phyloP scores from a whole-genome alignment of 164 flowering plant genomes.

The Stephania cephalantha region DNA sequence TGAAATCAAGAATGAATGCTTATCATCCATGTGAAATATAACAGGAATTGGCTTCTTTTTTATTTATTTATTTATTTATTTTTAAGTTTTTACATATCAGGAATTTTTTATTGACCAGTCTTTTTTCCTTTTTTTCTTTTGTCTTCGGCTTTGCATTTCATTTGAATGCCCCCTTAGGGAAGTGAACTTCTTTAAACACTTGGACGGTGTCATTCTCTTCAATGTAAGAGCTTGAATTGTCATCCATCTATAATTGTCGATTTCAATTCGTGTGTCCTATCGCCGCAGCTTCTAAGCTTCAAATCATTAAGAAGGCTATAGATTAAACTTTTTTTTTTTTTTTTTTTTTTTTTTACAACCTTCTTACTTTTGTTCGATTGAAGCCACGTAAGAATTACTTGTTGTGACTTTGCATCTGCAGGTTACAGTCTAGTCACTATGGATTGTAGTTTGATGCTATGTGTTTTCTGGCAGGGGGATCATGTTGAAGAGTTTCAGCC shows the following conservation, averaged over 20 bases:
- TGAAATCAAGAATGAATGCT: too few species aligned
- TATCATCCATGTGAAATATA: too few species aligned
- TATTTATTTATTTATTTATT: too few species aligned
- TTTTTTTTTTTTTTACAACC: too few species aligned
- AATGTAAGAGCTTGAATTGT: background rate
- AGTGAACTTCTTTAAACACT: background rate
- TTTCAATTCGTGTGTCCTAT: background rate
- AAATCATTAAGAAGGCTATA: background rate
- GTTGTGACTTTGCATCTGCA: background rate
- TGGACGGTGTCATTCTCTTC: background rate
- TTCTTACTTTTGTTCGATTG: too few species aligned
- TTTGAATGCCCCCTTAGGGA: background rate
- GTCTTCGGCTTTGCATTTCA: background rate
- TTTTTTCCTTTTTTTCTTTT: too few species aligned
- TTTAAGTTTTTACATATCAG: too few species aligned
- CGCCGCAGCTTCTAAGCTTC: background rate
- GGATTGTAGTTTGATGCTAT: background rate
- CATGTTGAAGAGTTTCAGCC: constrained; percentile 85
- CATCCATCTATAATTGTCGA: background rate
- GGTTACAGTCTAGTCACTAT: background rate
- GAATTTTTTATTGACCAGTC: too few species aligned
- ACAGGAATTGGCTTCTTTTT: too few species aligned
- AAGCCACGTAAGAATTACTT: background rate
- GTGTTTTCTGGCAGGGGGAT: constrained; percentile 60
- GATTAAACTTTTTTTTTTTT: background rate